A percentile compares a stretch with the other conserved stretches of the same genome.
Conservation (phyloP, 805 yeast species). For the Debaryomyces tyrocola region DNA sequence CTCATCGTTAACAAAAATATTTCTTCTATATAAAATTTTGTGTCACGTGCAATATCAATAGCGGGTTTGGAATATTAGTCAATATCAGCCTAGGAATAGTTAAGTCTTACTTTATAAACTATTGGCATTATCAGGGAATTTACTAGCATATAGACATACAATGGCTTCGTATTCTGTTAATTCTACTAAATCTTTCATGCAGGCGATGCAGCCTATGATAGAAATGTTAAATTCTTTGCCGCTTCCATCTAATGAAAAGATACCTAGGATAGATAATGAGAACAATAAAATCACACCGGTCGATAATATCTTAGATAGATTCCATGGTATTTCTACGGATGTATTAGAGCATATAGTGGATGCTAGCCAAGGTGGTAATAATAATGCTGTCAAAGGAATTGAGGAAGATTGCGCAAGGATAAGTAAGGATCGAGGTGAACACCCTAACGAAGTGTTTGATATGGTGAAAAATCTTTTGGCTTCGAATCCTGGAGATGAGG, state of each 20-base stretch:
- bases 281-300: conserved; percentile 23
- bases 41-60: background rate
- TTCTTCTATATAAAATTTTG: too few species aligned
- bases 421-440: conserved; percentile 30
- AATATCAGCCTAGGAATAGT: too few species aligned
- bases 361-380: conserved; percentile 15
- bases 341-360: conserved; percentile 17
- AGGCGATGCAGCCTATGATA: conserved; percentile 74
- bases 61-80: too few species aligned
- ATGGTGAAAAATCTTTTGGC: conserved; percentile 31
- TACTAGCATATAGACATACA: too few species aligned
- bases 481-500: conserved; percentile 49
- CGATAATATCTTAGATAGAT: conserved; percentile 34
- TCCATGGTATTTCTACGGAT: conserved; percentile 38
- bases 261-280: conserved; percentile 42
- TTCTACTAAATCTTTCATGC: conserved; percentile 75
- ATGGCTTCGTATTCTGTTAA: conserved; percentile 48
- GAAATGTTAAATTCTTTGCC: conserved; percentile 40
- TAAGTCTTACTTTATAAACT: too few species aligned
- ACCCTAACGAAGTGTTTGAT: conserved; percentile 26
- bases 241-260: conserved; percentile 15
- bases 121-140: too few species aligned
- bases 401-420: conserved; percentile 31
- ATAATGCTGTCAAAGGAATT: conserved; percentile 20
- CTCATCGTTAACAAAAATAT: conserved; percentile 3